These are phyloP conservation scores for Aspergillus sp. DNA, from an alignment of 2,329 filamentous ascomycete species.

Conservation along the genomic window DNA sequence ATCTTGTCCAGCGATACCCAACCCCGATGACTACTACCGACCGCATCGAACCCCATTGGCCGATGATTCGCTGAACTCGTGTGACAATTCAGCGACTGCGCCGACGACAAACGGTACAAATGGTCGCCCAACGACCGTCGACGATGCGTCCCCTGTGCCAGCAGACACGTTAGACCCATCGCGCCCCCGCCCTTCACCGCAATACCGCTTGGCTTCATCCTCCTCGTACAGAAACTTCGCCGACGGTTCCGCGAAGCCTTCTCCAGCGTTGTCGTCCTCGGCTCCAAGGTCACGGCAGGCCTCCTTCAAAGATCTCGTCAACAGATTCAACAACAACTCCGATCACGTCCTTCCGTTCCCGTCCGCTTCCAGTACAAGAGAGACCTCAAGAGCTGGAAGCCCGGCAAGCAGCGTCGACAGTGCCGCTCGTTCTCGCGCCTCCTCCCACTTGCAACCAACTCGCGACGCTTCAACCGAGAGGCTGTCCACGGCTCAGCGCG, in stretches of 20 bases:
- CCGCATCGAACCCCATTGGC: constrained; percentile 31
- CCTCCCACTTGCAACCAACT: constrained; percentile 15
- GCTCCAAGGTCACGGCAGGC: constrained; percentile 40
- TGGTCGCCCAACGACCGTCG: constrained; percentile 1
- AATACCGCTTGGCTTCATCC: constrained; percentile 25
- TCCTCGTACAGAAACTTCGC: constrained; percentile 14
- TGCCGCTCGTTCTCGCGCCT: constrained; percentile 19
- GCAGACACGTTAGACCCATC: constrained; percentile 16
- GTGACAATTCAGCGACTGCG: not conserved
- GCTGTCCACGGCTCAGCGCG: constrained; percentile 9
- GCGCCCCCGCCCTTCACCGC: constrained; percentile 11
- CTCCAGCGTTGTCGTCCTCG: constrained; percentile 7
- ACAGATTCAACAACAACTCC: constrained; percentile 61
- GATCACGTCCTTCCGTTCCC: constrained; percentile 38
- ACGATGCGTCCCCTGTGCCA: constrained; percentile 16
- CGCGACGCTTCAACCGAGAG: constrained; percentile 9
- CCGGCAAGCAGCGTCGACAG: constrained; percentile 20
- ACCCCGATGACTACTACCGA: constrained; percentile 46
- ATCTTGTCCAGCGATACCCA: constrained; percentile 21
- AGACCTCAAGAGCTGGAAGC: constrained; percentile 29
- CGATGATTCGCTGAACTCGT: constrained; percentile 12
- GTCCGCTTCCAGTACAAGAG: constrained; percentile 19
- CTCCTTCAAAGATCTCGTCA: constrained; percentile 74
- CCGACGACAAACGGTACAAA: not conserved
- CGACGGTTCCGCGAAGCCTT: constrained; percentile 11